phyloP scores from a whole-genome alignment of 148 eudicot genomes.

The Camellia sinensis region DNA sequence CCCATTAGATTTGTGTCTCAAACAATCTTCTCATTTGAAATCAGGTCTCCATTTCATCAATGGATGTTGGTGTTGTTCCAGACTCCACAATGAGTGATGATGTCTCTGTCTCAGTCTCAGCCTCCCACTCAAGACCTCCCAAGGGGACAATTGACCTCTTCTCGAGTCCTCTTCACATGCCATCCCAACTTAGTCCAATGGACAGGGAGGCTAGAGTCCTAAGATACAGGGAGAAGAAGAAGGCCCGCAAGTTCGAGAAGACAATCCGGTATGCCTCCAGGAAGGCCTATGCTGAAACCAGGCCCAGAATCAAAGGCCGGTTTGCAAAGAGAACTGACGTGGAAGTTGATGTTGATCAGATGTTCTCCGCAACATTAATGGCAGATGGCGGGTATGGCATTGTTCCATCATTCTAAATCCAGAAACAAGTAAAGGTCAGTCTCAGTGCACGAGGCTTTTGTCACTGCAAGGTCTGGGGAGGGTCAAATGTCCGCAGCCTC shows the following conservation, averaged over 20 bases:
- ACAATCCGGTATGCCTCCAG: slow-evolving; percentile 95
- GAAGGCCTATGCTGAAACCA: slow-evolving; percentile 95
- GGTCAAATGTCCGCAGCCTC: too few species aligned
- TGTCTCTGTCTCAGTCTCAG: slow-evolving; percentile 39
- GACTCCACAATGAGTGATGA: slow-evolving; percentile 54
- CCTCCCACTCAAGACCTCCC: slow-evolving; percentile 46
- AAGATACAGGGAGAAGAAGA: slow-evolving; percentile 93
- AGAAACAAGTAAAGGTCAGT: neutral
- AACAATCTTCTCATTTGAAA: neutral
- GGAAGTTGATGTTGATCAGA: slow-evolving; percentile 67
- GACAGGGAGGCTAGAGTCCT: slow-evolving; percentile 90
- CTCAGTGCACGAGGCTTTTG: too few species aligned
- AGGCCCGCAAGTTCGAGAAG: slow-evolving; percentile 82
- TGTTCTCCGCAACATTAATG: slow-evolving; percentile 54
- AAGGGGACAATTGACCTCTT: slow-evolving; percentile 79
- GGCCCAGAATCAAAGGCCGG: slow-evolving; percentile 94
- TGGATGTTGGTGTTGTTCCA: slow-evolving; percentile 81
- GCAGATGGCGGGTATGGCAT: slow-evolving; percentile 51
- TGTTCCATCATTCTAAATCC: slow-evolving; percentile 48
- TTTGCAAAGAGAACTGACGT: slow-evolving; percentile 82
- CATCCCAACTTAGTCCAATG: slow-evolving; percentile 60
- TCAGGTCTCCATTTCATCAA: slow-evolving; percentile 80
- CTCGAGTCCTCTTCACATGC: slow-evolving; percentile 51
- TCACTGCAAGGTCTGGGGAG: too few species aligned
- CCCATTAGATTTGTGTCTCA: too few species aligned